Evolutionary conservation across 2,329 filamentous ascomycete genomes (phyloP).

Genomic region (Botrytis byssoidea): DNA sequence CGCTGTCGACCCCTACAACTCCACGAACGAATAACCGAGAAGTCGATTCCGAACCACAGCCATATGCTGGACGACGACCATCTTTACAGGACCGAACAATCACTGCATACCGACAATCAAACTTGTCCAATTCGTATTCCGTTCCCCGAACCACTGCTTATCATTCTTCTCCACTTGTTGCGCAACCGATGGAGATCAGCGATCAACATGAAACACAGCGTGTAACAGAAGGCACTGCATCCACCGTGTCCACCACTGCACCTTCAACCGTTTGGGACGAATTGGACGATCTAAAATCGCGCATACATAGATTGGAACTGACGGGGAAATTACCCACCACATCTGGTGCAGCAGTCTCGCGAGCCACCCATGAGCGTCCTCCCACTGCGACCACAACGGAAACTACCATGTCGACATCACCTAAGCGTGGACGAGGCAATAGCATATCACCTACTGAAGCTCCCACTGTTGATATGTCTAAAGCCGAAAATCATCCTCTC

Average conservation of each 20-base stretch:
- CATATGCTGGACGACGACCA: conserved; percentile 32
- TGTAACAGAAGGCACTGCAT: conserved; percentile 70
- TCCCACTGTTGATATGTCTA: conserved; percentile 43
- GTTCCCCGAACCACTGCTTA: conserved; percentile 34
- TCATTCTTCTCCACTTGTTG: conserved; percentile 60
- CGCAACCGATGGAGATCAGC: conserved; percentile 45
- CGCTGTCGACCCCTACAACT: conserved; percentile 35
- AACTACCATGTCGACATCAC: conserved; percentile 87
- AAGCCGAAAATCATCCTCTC: conserved; percentile 68
- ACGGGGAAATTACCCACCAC: conserved; percentile 84
- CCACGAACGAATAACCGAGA: conserved; percentile 33
- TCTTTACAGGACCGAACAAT: conserved; percentile 29
- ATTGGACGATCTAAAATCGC: conserved; percentile 88
- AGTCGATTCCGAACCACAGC: conserved; percentile 34
- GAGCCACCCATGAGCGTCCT: conserved; percentile 67
- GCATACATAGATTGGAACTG: conserved; percentile 85
- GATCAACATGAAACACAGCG: conserved; percentile 46
- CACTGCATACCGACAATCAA: conserved; percentile 38
- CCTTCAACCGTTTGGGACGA: conserved; percentile 98
- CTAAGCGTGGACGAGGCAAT: conserved; percentile 65
- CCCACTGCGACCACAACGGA: conserved; percentile 87
- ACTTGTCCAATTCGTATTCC: conserved; percentile 35
- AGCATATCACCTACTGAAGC: conserved; percentile 47
- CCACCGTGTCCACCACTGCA: conserved; percentile 81
- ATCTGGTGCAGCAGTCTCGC: conserved; percentile 73